phyloP scores from a whole-genome alignment of 176 grass and related monocot genomes.

The Luzula sylvatica region DNA sequence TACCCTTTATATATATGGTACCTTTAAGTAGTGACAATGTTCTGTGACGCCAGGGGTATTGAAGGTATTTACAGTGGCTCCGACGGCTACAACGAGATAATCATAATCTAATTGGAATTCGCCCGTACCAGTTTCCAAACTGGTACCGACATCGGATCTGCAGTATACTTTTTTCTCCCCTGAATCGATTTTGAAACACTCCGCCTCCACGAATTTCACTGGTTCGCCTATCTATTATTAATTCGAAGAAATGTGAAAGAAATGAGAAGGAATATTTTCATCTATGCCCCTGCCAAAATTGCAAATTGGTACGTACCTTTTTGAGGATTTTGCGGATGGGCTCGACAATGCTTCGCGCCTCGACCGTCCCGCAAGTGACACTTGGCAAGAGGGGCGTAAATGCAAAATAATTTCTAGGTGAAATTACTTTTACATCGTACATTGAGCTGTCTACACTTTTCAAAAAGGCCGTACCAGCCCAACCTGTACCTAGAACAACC shows the following conservation, averaged over 20 bases:
- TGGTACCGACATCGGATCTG: conserved; percentile 51
- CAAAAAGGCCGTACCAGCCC: conserved; percentile 77
- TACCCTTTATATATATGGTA: conserved; percentile 13
- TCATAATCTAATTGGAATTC: conserved; percentile 89
- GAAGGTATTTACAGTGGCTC: conserved; percentile 73
- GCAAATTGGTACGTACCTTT: conserved; percentile 41
- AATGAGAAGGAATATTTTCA: conserved; percentile 3
- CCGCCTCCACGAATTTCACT: conserved; percentile 67
- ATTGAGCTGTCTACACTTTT: conserved; percentile 63
- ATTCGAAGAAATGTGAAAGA: not conserved
- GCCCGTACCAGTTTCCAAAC: conserved; percentile 54
- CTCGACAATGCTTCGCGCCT: conserved; percentile 78
- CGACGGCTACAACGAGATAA: conserved; percentile 75
- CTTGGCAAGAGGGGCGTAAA: conserved; percentile 91
- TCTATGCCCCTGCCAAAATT: conserved; percentile 5
- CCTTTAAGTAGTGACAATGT: conserved; percentile 85
- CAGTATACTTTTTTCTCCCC: conserved; percentile 54
- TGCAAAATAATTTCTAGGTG: conserved; percentile 87
- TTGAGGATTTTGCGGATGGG: conserved; percentile 60
- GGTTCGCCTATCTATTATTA: conserved; percentile 55
- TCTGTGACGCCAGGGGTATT: conserved; percentile 84
- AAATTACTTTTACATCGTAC: conserved; percentile 86
- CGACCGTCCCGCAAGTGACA: conserved; percentile 83
- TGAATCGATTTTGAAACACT: conserved; percentile 89
- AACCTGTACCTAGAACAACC: conserved; percentile 88